A percentile compares a stretch with the other conserved stretches of the same genome.
Evolutionary conservation across 2,329 filamentous ascomycete genomes (phyloP).

Genomic region (Talaromyces islandicus): DNA sequence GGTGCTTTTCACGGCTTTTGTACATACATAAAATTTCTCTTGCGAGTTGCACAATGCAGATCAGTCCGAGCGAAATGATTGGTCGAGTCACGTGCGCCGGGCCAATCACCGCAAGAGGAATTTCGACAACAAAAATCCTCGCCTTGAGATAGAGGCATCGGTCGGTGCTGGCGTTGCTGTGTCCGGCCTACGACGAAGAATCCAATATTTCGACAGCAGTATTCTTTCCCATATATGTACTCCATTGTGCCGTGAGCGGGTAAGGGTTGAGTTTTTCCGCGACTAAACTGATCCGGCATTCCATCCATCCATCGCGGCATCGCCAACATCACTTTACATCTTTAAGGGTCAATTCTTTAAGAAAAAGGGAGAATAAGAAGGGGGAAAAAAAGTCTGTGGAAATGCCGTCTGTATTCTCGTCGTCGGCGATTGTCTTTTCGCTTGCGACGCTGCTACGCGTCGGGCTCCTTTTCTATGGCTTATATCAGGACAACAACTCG

Average conservation of each 20-base stretch:
- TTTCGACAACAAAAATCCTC: background rate
- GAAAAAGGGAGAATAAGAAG: background rate
- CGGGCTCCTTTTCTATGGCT: conserved; percentile 74
- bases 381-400: no score
- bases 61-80: background rate
- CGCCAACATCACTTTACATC: background rate
- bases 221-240: no score
- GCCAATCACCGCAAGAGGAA: background rate
- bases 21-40: background rate
- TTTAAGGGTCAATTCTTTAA: background rate
- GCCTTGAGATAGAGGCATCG: background rate
- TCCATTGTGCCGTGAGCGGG: background rate
- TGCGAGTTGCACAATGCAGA: background rate
- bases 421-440: conserved; percentile 27
- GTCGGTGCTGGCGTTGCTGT: background rate
- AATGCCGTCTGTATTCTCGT: conserved; percentile 12
- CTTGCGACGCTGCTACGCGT: conserved; percentile 57
- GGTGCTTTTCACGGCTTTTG: background rate
- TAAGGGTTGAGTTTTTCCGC: background rate
- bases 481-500: conserved; percentile 87
- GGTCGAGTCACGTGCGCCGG: background rate
- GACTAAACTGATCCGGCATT: background rate
- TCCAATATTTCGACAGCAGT: background rate
- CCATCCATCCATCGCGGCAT: background rate
- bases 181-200: background rate